Evolutionary conservation across 2,329 filamentous ascomycete genomes (phyloP), one percentile per base, ranked within the genome.

Genomic region (Rhynchosporium agropyri): DNA sequence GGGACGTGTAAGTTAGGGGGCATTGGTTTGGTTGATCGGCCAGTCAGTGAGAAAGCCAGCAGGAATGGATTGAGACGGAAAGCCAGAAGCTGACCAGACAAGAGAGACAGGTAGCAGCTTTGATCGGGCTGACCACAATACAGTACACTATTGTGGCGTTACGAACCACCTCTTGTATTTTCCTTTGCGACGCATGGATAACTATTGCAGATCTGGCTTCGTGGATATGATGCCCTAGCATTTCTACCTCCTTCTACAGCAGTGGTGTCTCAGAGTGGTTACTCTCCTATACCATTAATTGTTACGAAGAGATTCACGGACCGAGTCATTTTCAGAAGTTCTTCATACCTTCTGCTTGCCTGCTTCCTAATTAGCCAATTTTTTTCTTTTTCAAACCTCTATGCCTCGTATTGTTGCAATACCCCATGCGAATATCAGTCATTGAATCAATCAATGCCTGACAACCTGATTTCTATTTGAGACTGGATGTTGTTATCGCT

Each of bases 171-270:
- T 42, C 36, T 42, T 54, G n/a, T 54, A 42, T 36, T 42, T 20
- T 54, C 51, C 33, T 53, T 40, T n/a, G 36, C 15, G n/a, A 40
- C 33, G 33, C 51, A 36, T 10, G 33, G 51, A 54, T 36, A 51
- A 51, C 28, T 15, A 43, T 43, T 38, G 43, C 54, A 45, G 28
- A 48, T 29, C 20, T 56, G 49, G 15, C 42, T 51, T 51, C 42
- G 61, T 62, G 56, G 58, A 54, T 53, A 57, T 54, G 45, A 62
- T 61, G 33, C 33, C 33, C 61, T 54, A 59, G 56, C 63, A 56
- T 6, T 36, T 53, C 56, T 61, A 49, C 48, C 38, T 43, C 15
- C 20, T 29, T 31, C 26, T 33, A 53, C 29, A 33, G n/a, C 33
- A 54, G 36, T 28, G 9, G 33, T 36, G 33, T 36, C 5, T 36